Evolutionary conservation across 2,329 filamentous ascomycete species (phyloP).

Genomic region (Aspergillus bombycis): DNA sequence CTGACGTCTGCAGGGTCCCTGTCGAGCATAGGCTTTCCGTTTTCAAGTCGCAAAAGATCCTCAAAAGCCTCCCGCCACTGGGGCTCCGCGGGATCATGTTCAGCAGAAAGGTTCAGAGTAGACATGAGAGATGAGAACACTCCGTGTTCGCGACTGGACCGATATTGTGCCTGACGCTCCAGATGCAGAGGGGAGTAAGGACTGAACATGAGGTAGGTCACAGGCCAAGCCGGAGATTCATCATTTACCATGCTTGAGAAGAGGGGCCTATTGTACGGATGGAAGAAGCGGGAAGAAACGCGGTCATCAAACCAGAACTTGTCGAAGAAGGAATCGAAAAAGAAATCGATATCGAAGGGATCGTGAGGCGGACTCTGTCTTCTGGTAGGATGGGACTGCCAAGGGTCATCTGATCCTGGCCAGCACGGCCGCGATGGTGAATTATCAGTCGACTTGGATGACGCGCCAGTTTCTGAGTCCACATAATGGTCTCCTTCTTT

Average conservation of each 20-base stretch:
- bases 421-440: conserved; percentile 15
- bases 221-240: conserved; percentile 43
- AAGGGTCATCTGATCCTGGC: conserved; percentile 26
- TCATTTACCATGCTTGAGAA: conserved; percentile 37
- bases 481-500: conserved; percentile 8
- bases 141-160: conserved; percentile 30
- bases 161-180: conserved; percentile 48
- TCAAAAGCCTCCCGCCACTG: conserved; percentile 63
- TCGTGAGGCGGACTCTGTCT: conserved; percentile 24
- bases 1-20: conserved; percentile 25
- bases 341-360: conserved; percentile 36
- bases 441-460: background rate
- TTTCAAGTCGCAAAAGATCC: conserved; percentile 57
- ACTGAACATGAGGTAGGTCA: conserved; percentile 50
- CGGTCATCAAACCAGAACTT: conserved; percentile 35
- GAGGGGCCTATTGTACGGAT: conserved; percentile 31
- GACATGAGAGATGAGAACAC: conserved; percentile 41
- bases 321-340: conserved; percentile 43
- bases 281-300: conserved; percentile 33
- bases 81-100: conserved; percentile 38
- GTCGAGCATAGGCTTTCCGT: conserved; percentile 47
- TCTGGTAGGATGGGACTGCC: conserved; percentile 29
- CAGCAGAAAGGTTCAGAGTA: conserved; percentile 34
- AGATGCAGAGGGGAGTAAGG: conserved; percentile 60
- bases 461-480: conserved; percentile 10